Percentiles rank a stretch among this genome's conserved stretches.
These are phyloP conservation scores for Ramularia endophylla DNA, from an alignment of 2,329 filamentous ascomycete genomes.

Conservation along the genomic window DNA sequence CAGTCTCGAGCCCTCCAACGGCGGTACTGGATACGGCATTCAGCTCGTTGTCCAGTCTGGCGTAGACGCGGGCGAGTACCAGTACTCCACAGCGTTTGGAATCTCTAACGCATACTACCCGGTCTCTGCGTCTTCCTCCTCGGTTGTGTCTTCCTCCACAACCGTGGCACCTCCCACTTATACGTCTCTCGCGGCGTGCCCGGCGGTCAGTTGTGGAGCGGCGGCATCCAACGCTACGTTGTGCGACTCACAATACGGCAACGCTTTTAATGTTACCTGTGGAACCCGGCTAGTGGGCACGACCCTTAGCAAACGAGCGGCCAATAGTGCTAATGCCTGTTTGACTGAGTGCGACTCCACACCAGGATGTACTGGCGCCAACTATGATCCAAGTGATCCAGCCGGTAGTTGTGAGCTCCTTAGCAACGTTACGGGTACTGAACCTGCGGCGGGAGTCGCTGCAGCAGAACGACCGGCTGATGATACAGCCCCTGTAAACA, in stretches of 20 bases:
- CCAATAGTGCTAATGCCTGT: slow-evolving; percentile 6
- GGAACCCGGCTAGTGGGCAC: slow-evolving; percentile 1
- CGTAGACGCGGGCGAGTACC: slow-evolving; percentile 47
- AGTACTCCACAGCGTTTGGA: slow-evolving; percentile 56
- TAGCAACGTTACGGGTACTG: slow-evolving; percentile 2
- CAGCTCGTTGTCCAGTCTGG: slow-evolving; percentile 53
- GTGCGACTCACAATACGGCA: slow-evolving; percentile 12
- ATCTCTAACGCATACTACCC: slow-evolving; percentile 42
- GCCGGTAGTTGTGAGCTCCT: slow-evolving; percentile 10
- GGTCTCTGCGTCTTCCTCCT: slow-evolving; percentile 5
- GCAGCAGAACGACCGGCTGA: slow-evolving; percentile 6
- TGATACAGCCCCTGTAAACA: slow-evolving; percentile 4
- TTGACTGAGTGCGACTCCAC: slow-evolving; percentile 6
- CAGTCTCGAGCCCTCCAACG: slow-evolving; percentile 36
- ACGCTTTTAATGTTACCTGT: slow-evolving; percentile 10
- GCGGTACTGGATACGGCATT: slow-evolving; percentile 53
- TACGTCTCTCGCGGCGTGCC: slow-evolving; percentile 4
- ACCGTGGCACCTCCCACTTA: neutral
- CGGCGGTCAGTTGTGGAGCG: slow-evolving; percentile 4
- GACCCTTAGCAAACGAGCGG: slow-evolving; percentile 3
- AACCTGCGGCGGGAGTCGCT: slow-evolving; percentile 2
- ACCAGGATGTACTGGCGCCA: slow-evolving; percentile 8
- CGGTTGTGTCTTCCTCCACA: too few species aligned
- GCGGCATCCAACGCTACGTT: slow-evolving; percentile 6
- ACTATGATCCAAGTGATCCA: slow-evolving; percentile 2